Evolutionary conservation across 73 alveolate genomes (phyloP), one percentile per base, ranked within the genome.

Genomic region (Stentor roeselii): DNA sequence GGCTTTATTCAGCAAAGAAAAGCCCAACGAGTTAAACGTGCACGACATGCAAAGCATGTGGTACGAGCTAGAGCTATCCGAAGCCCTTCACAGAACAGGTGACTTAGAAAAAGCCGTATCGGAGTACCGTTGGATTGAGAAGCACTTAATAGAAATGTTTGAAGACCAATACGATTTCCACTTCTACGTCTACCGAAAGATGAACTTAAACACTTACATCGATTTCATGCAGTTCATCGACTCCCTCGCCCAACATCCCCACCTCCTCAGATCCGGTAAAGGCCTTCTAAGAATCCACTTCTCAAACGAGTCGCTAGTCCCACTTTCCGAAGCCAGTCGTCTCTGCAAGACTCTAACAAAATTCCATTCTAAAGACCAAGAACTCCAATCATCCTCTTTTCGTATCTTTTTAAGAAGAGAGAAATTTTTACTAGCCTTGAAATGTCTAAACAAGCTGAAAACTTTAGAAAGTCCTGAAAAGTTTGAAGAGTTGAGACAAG

Each of bases 91-190:
- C 37, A 88, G 92, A 60, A 60, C 83, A 75, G 95, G 93, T 3
- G 84, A 91, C 59, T 76, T 80, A 38, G 80, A 90, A 38, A 74
- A 86, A 83, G 94, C 98, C 31, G 92, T 90, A 50, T 86, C 90
- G 83, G 89, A 86, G 93, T 95, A 90, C 84, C 85, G 86, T 78
- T 90, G 87, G 39, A 88, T 93, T 35, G 92, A 92, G 31, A 95
- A 90, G 84, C 97, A 95, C 74, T 84, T 93, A 59, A 92, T 87
- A 40, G 88, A 90, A 58, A 93, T 95, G 92, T 86, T 40, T 78
- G 97, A 93, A 88, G 99, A 95, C 82, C 90, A 92, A 78, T 90
- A 80, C 83, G 99, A 95, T 80, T 93, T 94, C 77, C 96, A 94
- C 82, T 84, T 88, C 77, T 94, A 92, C 85, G 89, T 93, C 31